Evolutionary conservation across 495 filamentous ascomycete genomes (phyloP), one percentile per base, ranked within the genome.

Genomic region (Elaphomyces granulatus): DNA sequence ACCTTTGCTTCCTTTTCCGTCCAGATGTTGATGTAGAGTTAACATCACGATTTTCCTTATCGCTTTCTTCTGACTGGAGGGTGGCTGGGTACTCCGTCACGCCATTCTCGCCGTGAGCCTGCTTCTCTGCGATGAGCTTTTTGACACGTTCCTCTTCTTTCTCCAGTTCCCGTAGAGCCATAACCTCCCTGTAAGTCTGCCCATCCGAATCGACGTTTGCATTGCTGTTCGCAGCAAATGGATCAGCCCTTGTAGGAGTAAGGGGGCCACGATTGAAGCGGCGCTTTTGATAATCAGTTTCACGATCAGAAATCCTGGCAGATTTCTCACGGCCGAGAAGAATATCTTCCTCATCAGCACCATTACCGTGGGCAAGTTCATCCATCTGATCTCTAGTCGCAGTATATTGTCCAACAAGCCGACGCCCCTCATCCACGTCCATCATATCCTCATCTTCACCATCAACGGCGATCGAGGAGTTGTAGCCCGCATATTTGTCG

Each of bases 241-340:
- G 79, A 59, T 94, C 87, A 40, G 81, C 87, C 56, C 86, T 75
- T 7, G 83, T 88, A 7, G 88, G 88, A 12, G 84, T 87, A 43
- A 95, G 66, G 30, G 61, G 53, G 38, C 77, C 81, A 34, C 90
- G 84, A 51, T 90, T 74, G 53, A 88, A 86, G 37, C 85, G 76
- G 40, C 87, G 84, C 64, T 94, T 94, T 61, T 99, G 92, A 54
- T 99, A 99, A 53, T 95, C 88, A 41, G 87, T 92, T 67, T 96
- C 87, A 44, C 92, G 77, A 49, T 87, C 84, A 15, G 80, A 72
- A 56, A 99, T 94, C 51, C 86, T 78, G 16, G 80, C 84, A 56
- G 81, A 77, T 63, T 90, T 81, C 63, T 95, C 90, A 53, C 84
- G 79, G 20, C 80, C 81, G 26, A 85, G 67, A 45, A 99, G 66